phyloP scores from a whole-genome alignment of 2,329 filamentous ascomycete species.

The Penicillium sp. region DNA sequence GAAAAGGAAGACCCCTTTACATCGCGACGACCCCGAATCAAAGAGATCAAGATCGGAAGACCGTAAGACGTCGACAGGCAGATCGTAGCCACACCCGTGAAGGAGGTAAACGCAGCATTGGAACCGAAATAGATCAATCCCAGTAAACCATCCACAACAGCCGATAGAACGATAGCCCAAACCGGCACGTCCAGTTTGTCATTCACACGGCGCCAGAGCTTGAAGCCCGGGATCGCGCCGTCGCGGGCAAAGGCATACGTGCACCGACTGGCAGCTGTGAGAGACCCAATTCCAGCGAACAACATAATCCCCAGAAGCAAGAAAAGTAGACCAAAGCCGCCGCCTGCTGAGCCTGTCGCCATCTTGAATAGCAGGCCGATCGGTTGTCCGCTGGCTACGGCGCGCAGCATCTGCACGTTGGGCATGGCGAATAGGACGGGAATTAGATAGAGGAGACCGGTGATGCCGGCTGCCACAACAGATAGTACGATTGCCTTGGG shows the following conservation, averaged over 20 bases:
- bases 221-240: conserved; percentile 67
- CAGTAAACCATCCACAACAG: conserved; percentile 64
- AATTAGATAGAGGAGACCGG: conserved; percentile 64
- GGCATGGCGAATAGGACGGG: conserved; percentile 74
- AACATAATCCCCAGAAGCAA: conserved; percentile 72
- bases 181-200: conserved; percentile 65
- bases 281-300: conserved; percentile 70
- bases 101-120: conserved; percentile 71
- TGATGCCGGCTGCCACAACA: conserved; percentile 63
- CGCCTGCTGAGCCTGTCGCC: conserved; percentile 67
- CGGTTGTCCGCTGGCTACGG: conserved; percentile 68
- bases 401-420: conserved; percentile 59
- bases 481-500: conserved; percentile 68
- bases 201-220: conserved; percentile 64
- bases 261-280: conserved; percentile 70
- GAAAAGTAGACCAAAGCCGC: conserved; percentile 72
- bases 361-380: conserved; percentile 73
- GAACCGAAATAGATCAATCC: conserved; percentile 78
- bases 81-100: conserved; percentile 76
- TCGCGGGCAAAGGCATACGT: conserved; percentile 74
- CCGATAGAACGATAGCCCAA: conserved; percentile 65
- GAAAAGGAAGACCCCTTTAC: conserved; percentile 65
- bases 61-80: conserved; percentile 73
- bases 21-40: conserved; percentile 62
- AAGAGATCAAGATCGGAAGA: conserved; percentile 67